Base-by-base conservation (phyloP, 805 yeast species). In the Metschnikowia gelsemii region DNA sequence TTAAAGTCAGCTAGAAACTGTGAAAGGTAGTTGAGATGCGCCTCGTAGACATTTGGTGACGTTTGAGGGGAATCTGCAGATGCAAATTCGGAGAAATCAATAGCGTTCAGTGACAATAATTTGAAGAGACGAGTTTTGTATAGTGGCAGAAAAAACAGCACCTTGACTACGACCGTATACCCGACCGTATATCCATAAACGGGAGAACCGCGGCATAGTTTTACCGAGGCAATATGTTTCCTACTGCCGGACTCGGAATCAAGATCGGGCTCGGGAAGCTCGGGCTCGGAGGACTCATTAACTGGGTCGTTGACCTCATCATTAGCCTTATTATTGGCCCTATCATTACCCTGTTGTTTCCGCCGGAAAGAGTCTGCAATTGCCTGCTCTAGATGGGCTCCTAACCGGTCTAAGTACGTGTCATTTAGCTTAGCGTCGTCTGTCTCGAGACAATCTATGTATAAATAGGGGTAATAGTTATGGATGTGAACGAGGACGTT, bases 1-100 rank as follows among this genome's bases (percentile, higher is more conserved):
- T 91, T 90, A 62, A 75, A 88, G 57, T 93, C 99, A 0, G 85
- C 71, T 20, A 87, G 59, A 55, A 91, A 88, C 56, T 93, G 97
- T 5, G 87, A 60, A 1, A 77, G 56, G 51, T 70, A 84, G 0
- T 96, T 89, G 9, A 91, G 72, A 56, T 93, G 98, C 0, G 89
- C 70, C 55, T 93, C 99, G 58, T 68, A 87, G 0, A 67, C 49
- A 2, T 41, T 33, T 4, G 46, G 46, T 11, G 13, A 20, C 2
- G 28, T 16, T 3, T 24, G 20, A 16, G 17, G 23, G 7, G 8
- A 16, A 3, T 16, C 12, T 3, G 18, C 14, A n/a, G 26, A 9
- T 2, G 37, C 38, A 16, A 49, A 46, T 16, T 30, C 28, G 19
- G 26, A n/a, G 38, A 50, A 49, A 22, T 42, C 44, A 4, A 51